A percentile compares a stretch with the other conserved stretches of the same genome.
These are phyloP conservation scores for Pythium plurisporium DNA, from an alignment of 352 stramenopile species.

Conservation along the genomic window DNA sequence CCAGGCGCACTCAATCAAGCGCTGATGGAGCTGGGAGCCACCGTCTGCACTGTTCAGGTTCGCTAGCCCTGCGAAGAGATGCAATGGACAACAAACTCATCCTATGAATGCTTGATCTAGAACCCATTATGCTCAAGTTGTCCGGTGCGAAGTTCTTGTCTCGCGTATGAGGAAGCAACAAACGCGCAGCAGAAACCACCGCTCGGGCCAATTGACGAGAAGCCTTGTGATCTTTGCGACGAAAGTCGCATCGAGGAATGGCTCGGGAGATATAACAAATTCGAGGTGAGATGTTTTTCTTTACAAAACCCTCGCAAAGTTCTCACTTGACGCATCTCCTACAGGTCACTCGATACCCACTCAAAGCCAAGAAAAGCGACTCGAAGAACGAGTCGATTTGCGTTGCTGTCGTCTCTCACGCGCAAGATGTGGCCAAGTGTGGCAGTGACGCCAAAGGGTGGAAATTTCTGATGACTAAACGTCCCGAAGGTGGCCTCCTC, in stretches of 20 bases:
- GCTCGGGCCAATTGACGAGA: not conserved
- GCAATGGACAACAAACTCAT: not conserved
- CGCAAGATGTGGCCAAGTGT: slow-evolving; percentile 8
- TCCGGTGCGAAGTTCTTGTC: slow-evolving; percentile 55
- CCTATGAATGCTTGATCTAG: slow-evolving; percentile 22
- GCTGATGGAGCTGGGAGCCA: slow-evolving; percentile 98
- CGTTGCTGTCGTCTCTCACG: slow-evolving; percentile 63
- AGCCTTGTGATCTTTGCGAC: slow-evolving; percentile 64
- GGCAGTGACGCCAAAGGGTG: slow-evolving; percentile 19
- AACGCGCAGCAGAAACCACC: slow-evolving; percentile 10
- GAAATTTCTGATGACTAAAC: slow-evolving; percentile 78
- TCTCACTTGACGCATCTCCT: not conserved
- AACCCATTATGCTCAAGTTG: slow-evolving; percentile 68
- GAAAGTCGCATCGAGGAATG: slow-evolving; percentile 49
- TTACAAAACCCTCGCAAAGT: too few species aligned
- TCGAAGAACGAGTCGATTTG: slow-evolving; percentile 73
- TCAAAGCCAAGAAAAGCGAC: slow-evolving; percentile 80
- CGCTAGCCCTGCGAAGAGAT: not conserved
- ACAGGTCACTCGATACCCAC: slow-evolving; percentile 73
- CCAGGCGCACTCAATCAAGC: slow-evolving; percentile 97
- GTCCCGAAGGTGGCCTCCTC: slow-evolving; percentile 64
- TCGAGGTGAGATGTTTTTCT: slow-evolving; percentile 23
- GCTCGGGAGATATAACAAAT: slow-evolving; percentile 23
- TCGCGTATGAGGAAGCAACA: slow-evolving; percentile 59
- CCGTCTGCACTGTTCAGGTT: slow-evolving; percentile 89